Percentiles rank a stretch among this genome's conserved stretches.
These are phyloP conservation scores for Dendrothele bispora DNA, from an alignment of 768 basidiomycete genomes.

Conservation along the genomic window DNA sequence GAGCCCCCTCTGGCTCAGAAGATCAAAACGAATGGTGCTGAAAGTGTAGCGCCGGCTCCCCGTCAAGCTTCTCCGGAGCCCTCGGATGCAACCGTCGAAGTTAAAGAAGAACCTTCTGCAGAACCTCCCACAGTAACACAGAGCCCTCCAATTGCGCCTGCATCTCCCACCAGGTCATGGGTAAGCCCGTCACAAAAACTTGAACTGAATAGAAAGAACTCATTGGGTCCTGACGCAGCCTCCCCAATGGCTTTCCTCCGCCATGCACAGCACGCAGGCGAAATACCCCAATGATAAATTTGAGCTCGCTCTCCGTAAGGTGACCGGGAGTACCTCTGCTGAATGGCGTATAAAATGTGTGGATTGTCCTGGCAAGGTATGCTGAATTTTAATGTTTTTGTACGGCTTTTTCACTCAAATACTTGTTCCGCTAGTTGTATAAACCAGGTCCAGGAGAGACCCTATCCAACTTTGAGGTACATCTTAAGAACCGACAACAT, in stretches of 20 bases:
- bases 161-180: conserved; percentile 7
- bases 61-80: neutral
- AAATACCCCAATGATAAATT: conserved; percentile 84
- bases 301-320: conserved; percentile 68
- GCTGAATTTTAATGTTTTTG: conserved; percentile 13
- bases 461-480: conserved; percentile 87
- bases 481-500: conserved; percentile 84
- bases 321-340: conserved; percentile 49
- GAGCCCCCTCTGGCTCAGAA: conserved; percentile 74
- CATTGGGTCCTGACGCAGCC: conserved; percentile 32
- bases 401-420: neutral
- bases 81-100: conserved; percentile 27
- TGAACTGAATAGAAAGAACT: neutral
- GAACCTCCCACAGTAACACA: conserved; percentile 1
- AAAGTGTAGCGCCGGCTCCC: conserved; percentile 27
- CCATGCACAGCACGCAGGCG: conserved; percentile 66
- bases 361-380: conserved; percentile 92
- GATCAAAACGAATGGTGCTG: conserved; percentile 57
- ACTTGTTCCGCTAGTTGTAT: conserved; percentile 59
- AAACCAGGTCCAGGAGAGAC: conserved; percentile 88
- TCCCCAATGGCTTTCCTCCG: conserved; percentile 70
- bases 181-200: conserved; percentile 4
- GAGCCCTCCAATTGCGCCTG: conserved; percentile 6
- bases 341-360: conserved; percentile 93
- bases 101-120: neutral